Percentiles rank a stretch among this genome's conserved stretches.
Evolutionary conservation across 2,329 filamentous ascomycete species (phyloP).

Genomic region (Rutstroemia sp.): DNA sequence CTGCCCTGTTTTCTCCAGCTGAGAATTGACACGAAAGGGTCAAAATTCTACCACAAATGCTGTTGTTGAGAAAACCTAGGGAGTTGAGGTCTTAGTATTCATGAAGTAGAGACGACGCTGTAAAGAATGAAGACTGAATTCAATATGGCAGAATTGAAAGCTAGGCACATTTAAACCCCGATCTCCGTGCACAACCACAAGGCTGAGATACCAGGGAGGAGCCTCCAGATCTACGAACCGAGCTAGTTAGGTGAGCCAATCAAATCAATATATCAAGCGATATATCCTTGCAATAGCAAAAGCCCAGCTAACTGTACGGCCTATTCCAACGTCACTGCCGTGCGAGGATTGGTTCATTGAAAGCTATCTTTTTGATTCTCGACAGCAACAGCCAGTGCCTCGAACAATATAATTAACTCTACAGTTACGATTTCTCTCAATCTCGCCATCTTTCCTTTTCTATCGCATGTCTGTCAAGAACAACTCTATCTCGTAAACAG

Average conservation of each 20-base stretch:
- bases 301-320: no score
- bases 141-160: no score
- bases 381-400: background rate
- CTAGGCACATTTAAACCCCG: no score
- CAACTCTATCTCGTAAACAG: conserved; percentile 5
- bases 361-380: background rate
- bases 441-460: background rate
- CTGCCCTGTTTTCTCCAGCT: background rate
- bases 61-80: background rate
- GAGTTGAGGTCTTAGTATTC: background rate
- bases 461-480: background rate
- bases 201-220: no score
- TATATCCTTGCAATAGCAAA: background rate
- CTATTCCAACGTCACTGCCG: background rate
- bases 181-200: no score
- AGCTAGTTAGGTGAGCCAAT: background rate
- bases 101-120: no score
- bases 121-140: no score
- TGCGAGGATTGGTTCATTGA: background rate
- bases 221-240: no score
- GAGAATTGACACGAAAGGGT: background rate
- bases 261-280: background rate
- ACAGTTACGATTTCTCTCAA: no score
- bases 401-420: no score
- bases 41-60: background rate